Conservation (phyloP, 306 rosid species). For the Cicer yamashitae region DNA sequence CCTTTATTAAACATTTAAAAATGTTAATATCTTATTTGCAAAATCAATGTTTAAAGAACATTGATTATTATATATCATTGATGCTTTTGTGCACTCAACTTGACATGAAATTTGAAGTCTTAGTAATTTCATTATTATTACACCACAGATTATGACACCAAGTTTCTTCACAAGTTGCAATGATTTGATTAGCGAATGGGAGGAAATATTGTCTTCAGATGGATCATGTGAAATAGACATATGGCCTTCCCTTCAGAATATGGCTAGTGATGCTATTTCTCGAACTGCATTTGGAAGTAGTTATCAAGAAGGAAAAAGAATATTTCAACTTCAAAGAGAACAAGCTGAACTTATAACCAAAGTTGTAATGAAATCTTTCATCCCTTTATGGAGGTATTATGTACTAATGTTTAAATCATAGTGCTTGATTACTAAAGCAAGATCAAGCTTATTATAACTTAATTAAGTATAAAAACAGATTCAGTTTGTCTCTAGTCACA, state of each 20-base stretch:
- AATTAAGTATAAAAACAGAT: too few species aligned
- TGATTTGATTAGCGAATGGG: slow-evolving; percentile 57
- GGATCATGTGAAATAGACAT: slow-evolving; percentile 53
- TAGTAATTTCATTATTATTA: not conserved
- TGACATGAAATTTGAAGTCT: slow-evolving; percentile 17
- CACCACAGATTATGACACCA: slow-evolving; percentile 49
- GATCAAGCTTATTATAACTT: not conserved
- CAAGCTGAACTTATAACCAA: slow-evolving; percentile 5
- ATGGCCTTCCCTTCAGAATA: slow-evolving; percentile 43
- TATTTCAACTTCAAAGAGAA: slow-evolving; percentile 57
- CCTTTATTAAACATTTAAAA: too few species aligned
- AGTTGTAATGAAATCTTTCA: not conserved
- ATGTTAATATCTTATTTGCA: too few species aligned
- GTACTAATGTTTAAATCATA: too few species aligned
- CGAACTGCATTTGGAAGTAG: slow-evolving; percentile 59
- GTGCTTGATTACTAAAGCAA: not conserved
- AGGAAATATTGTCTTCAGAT: slow-evolving; percentile 41
- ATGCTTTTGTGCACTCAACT: not conserved
- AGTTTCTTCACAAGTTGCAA: slow-evolving; percentile 44
- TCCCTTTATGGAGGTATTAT: slow-evolving; percentile 62
- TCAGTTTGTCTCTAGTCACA: too few species aligned
- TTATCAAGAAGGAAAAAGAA: slow-evolving; percentile 58
- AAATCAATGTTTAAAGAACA: too few species aligned
- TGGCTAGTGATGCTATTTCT: slow-evolving; percentile 52
- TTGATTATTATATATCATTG: too few species aligned